Conservation (phyloP, 2,329 filamentous ascomycete genomes). For the Plectosphaerella sp. region DNA sequence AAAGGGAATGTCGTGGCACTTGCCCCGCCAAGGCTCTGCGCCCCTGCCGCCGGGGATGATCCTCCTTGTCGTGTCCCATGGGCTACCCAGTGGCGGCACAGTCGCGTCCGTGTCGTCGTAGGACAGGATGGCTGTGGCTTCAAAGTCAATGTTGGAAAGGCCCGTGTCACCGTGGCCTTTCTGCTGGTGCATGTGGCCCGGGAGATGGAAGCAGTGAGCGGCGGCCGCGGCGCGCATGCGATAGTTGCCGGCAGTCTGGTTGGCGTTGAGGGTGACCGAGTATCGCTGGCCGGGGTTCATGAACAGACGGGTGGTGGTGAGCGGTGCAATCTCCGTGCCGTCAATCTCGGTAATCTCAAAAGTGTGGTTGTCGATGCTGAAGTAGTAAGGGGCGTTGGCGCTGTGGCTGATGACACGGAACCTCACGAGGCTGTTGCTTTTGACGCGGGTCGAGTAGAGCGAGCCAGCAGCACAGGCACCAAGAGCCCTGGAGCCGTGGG, state of each 20-base stretch:
- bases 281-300: constrained; percentile 34
- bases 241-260: constrained; percentile 26
- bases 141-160: constrained; percentile 6
- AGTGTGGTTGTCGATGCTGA: constrained; percentile 32
- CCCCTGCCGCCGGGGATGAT: constrained; percentile 2
- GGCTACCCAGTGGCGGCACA: constrained; percentile 7
- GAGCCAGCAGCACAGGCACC: constrained; percentile 22
- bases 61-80: constrained; percentile 9
- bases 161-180: constrained; percentile 5
- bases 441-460: constrained; percentile 24
- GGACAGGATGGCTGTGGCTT: constrained; percentile 11
- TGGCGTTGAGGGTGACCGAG: constrained; percentile 27
- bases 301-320: constrained; percentile 26
- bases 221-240: constrained; percentile 24
- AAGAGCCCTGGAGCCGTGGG: neutral
- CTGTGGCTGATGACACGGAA: constrained; percentile 35
- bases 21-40: constrained; percentile 7
- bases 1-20: constrained; percentile 14
- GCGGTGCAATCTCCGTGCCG: constrained; percentile 30
- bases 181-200: constrained; percentile 5
- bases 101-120: constrained; percentile 12
- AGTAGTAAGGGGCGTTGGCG: constrained; percentile 30
- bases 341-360: constrained; percentile 33
- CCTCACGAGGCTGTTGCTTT: constrained; percentile 19
- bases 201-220: constrained; percentile 9